Conservation (phyloP, 805 yeast genomes). For the Cyberlindnera maclurae region DNA sequence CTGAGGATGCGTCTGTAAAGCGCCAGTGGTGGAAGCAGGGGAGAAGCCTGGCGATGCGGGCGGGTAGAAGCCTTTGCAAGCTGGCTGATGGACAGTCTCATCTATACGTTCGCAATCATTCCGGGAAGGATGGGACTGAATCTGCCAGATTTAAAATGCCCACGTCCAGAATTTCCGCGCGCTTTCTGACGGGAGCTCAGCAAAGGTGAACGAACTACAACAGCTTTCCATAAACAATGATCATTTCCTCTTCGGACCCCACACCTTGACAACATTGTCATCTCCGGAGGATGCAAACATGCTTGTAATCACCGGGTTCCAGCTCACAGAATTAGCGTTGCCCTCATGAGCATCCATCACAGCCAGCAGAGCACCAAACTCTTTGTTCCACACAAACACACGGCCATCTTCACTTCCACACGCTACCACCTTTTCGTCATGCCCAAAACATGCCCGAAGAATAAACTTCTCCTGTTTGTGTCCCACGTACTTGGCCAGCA, state of each 20-base stretch:
- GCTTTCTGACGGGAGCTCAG: too few species aligned
- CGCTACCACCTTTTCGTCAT: constrained; percentile 60
- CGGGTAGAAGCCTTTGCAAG: constrained; percentile 3
- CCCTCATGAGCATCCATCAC: constrained; percentile 56
- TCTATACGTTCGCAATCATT: neutral
- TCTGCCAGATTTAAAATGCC: too few species aligned
- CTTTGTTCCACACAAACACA: constrained; percentile 71
- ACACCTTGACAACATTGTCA: constrained; percentile 62
- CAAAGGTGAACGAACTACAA: too few species aligned
- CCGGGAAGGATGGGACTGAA: neutral
- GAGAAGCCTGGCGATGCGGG: constrained; percentile 24
- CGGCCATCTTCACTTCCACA: constrained; percentile 82
- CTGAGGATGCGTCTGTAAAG: constrained; percentile 77
- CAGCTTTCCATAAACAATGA: too few species aligned
- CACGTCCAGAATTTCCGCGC: too few species aligned
- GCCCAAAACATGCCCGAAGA: constrained; percentile 72
- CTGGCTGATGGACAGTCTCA: neutral
- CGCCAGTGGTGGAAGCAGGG: constrained; percentile 74
- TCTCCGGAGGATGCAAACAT: constrained; percentile 84
- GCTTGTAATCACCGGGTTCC: constrained; percentile 44
- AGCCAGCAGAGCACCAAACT: constrained; percentile 56
- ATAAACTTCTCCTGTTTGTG: constrained; percentile 64
- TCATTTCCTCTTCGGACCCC: constrained; percentile 36
- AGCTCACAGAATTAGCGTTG: constrained; percentile 71
- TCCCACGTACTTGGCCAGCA: constrained; percentile 63